Conservation (phyloP, 345 rosid species). For the Populus euphratica region DNA sequence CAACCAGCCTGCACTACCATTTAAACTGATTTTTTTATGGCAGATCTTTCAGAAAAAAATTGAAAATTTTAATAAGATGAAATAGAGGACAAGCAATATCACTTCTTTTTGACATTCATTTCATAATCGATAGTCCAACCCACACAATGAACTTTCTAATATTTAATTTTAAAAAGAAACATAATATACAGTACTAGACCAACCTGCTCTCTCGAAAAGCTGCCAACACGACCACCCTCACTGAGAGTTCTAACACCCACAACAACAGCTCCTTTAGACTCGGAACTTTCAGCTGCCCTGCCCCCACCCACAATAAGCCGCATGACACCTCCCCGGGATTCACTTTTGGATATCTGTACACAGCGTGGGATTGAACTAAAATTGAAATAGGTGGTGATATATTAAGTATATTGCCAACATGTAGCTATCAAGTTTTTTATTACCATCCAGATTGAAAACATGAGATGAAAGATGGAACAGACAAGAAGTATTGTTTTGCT, state of each 20-base stretch:
- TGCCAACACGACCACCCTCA: conserved; percentile 98
- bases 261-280: conserved; percentile 87
- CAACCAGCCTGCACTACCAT: background rate
- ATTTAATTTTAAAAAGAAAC: background rate
- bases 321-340: conserved; percentile 93
- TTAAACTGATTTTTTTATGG: background rate
- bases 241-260: conserved; percentile 98
- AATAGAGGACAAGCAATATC: background rate
- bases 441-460: background rate
- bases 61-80: too few species aligned
- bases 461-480: background rate
- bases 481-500: background rate
- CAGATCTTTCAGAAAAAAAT: background rate
- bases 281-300: conserved; percentile 82
- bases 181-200: conserved; percentile 5
- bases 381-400: background rate
- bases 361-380: background rate
- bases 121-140: background rate
- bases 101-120: background rate
- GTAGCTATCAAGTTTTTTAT: background rate
- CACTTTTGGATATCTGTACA: conserved; percentile 65
- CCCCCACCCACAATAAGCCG: conserved; percentile 99
- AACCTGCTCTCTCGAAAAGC: conserved; percentile 98
- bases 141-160: background rate
- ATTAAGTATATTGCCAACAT: conserved; percentile 1